Evolutionary conservation across 2,329 filamentous ascomycete genomes (phyloP).

Genomic region (Talaromyces piceae): DNA sequence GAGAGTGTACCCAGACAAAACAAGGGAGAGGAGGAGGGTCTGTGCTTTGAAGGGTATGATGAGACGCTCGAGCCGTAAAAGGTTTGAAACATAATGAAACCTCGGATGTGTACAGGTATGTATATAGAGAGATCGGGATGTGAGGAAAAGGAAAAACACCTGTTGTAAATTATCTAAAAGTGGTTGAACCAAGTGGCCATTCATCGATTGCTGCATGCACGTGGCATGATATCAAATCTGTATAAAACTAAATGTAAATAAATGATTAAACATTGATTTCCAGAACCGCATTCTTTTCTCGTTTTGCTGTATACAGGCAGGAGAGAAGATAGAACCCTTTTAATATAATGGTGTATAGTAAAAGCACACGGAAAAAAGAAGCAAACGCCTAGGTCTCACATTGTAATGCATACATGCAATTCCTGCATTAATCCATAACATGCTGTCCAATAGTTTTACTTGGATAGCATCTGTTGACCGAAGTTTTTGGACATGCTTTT

Average conservation of each 20-base stretch:
- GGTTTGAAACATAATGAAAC: neutral
- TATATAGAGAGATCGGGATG: neutral
- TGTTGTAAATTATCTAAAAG: too few species aligned
- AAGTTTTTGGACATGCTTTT: constrained; percentile 32
- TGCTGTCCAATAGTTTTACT: neutral
- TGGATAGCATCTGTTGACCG: neutral
- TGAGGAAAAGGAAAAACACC: too few species aligned
- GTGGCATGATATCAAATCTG: too few species aligned
- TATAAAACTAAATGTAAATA: neutral
- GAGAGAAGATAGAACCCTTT: neutral
- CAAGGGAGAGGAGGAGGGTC: constrained; percentile 29
- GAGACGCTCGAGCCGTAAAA: constrained; percentile 1
- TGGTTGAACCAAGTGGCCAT: too few species aligned
- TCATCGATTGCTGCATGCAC: too few species aligned
- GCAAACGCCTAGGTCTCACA: neutral
- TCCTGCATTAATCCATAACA: neutral
- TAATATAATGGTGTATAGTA: too few species aligned
- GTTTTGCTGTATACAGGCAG: neutral
- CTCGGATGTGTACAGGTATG: too few species aligned
- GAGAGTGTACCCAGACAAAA: constrained; percentile 31
- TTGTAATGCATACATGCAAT: neutral
- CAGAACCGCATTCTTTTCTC: neutral
- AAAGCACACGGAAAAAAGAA: too few species aligned
- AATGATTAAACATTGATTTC: neutral
- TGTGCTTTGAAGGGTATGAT: constrained; percentile 23